Conservation (phyloP, 2,329 filamentous ascomycete species). For the Clarireedia homoeocarpa region DNA sequence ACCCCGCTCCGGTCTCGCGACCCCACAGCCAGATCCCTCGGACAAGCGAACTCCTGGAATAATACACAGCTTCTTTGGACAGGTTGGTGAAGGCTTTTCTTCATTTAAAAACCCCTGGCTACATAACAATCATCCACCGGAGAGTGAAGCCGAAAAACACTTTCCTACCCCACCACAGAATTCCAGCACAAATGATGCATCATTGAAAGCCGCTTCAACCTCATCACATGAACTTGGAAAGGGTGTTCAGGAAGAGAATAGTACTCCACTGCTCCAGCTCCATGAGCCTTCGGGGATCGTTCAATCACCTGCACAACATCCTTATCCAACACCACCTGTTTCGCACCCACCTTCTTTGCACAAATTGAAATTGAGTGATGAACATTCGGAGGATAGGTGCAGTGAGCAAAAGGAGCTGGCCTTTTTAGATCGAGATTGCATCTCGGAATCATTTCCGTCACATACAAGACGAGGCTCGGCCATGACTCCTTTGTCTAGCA, state of each 20-base stretch:
- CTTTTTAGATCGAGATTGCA: slow-evolving; percentile 34
- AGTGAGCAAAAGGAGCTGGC: slow-evolving; percentile 30
- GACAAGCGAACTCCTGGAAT: slow-evolving; percentile 95
- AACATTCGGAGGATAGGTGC: slow-evolving; percentile 32
- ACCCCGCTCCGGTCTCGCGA: slow-evolving; percentile 84
- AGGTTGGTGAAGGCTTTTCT: slow-evolving; percentile 91
- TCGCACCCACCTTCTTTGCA: slow-evolving; percentile 41
- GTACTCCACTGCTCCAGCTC: slow-evolving; percentile 16
- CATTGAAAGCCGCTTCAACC: slow-evolving; percentile 22
- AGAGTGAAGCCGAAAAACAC: slow-evolving; percentile 16
- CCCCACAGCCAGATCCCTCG: slow-evolving; percentile 84
- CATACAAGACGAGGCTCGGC: slow-evolving; percentile 38
- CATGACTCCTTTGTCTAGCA: slow-evolving; percentile 53
- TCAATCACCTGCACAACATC: slow-evolving; percentile 26
- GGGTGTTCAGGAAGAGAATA: slow-evolving; percentile 19
- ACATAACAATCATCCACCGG: slow-evolving; percentile 26
- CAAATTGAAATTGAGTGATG: slow-evolving; percentile 35
- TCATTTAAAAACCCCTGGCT: slow-evolving; percentile 22
- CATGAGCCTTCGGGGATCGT: slow-evolving; percentile 20
- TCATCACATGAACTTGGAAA: slow-evolving; percentile 21
- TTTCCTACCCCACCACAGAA: slow-evolving; percentile 17
- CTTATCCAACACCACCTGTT: slow-evolving; percentile 51
- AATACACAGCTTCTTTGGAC: slow-evolving; percentile 91
- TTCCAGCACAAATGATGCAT: slow-evolving; percentile 17
- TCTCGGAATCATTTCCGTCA: slow-evolving; percentile 36